Evolutionary conservation across 1,284 basidiomycete genomes (phyloP).

Genomic region (Austroboletus novae-zelandiae): DNA sequence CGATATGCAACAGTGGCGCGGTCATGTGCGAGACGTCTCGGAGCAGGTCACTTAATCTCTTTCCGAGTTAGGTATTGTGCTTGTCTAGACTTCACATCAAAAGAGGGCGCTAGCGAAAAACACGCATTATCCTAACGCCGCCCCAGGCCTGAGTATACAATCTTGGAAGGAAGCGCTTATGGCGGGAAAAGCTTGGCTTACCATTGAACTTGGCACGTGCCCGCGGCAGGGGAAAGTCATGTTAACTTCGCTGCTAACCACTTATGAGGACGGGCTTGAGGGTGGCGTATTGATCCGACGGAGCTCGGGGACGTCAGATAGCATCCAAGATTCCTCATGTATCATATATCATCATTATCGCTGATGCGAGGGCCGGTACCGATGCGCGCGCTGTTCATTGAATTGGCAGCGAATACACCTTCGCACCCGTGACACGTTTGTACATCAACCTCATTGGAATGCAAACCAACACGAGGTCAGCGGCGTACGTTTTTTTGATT

Average conservation of each 20-base stretch:
- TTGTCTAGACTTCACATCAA: neutral
- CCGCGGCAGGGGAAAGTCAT: neutral
- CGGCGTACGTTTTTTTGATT: neutral
- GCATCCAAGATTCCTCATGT: constrained; percentile 3
- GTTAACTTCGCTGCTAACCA: neutral
- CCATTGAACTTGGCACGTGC: neutral
- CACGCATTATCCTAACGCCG: neutral
- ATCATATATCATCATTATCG: neutral
- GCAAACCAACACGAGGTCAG: constrained; percentile 11
- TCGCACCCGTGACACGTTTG: constrained; percentile 8
- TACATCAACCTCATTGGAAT: constrained; percentile 6
- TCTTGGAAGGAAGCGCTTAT: neutral
- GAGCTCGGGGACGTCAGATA: neutral
- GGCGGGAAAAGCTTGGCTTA: neutral
- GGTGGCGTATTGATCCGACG: constrained; percentile 10
- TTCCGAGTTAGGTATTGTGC: too few species aligned
- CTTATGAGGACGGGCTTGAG: constrained; percentile 1
- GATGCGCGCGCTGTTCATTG: neutral
- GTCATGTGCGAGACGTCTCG: neutral
- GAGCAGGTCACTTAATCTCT: neutral
- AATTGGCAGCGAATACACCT: neutral
- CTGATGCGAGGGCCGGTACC: constrained; percentile 5
- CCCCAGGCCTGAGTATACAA: neutral
- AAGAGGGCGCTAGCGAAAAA: neutral
- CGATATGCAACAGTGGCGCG: neutral